A percentile compares a stretch with the other conserved stretches of the same genome.
phyloP scores from a whole-genome alignment of 495 filamentous ascomycete species.

The Xylaria venustula region DNA sequence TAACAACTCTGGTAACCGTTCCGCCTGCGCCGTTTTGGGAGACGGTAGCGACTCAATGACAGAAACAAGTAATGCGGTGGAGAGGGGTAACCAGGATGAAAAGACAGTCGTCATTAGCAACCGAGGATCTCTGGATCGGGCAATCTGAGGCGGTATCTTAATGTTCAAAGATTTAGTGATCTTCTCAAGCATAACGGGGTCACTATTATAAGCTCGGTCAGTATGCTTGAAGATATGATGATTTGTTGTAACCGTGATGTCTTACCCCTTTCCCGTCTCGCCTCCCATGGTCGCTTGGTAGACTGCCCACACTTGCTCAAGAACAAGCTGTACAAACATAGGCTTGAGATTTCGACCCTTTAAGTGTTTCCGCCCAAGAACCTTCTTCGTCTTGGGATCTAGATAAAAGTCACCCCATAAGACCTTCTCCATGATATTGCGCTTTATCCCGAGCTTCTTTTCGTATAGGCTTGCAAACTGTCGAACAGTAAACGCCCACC shows the following conservation, averaged over 20 bases:
- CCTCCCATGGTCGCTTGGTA: constrained; percentile 88
- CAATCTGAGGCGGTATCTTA: constrained; percentile 75
- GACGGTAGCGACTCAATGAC: constrained; percentile 91
- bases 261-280: constrained; percentile 76
- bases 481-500: constrained; percentile 94
- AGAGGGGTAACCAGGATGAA: constrained; percentile 86
- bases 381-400: constrained; percentile 94
- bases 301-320: constrained; percentile 96
- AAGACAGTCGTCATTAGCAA: constrained; percentile 85
- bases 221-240: constrained; percentile 6
- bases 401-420: constrained; percentile 97
- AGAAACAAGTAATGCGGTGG: constrained; percentile 87
- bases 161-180: constrained; percentile 91
- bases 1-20: constrained; percentile 74
- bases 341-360: constrained; percentile 89
- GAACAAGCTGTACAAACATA: constrained; percentile 95
- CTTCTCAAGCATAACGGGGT: constrained; percentile 81
- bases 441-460: constrained; percentile 94
- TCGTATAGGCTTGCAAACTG: constrained; percentile 95
- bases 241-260: constrained; percentile 14
- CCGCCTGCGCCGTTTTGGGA: constrained; percentile 78
- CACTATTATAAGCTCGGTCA: constrained; percentile 49
- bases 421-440: constrained; percentile 86
- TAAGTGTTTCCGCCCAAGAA: constrained; percentile 86
- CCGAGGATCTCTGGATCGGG: constrained; percentile 80